Percentiles rank a stretch among this genome's conserved stretches.
Conservation (phyloP, 768 basidiomycete genomes). For the Tulasnella sp. region DNA sequence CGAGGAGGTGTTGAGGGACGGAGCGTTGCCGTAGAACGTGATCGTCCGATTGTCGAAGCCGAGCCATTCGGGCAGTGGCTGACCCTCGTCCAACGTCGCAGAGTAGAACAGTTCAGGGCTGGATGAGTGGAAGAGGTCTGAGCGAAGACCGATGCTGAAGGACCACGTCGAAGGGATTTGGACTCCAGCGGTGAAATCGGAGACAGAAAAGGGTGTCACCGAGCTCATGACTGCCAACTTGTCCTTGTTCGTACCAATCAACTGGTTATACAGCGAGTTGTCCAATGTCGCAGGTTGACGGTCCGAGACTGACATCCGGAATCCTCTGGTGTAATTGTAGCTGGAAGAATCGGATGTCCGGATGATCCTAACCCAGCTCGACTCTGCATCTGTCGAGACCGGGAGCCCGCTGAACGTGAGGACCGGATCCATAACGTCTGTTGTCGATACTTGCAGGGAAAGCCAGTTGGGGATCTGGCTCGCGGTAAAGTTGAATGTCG, state of each 20-base stretch:
- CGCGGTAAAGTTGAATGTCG: not conserved
- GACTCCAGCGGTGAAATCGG: not conserved
- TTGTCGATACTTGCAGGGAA: not conserved
- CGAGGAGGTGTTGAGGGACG: not conserved
- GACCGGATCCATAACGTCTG: not conserved
- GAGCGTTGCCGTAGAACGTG: constrained; percentile 18
- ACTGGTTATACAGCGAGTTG: not conserved
- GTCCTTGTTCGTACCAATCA: not conserved
- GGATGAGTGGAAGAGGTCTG: not conserved
- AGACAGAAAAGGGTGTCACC: not conserved
- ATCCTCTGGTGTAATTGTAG: not conserved
- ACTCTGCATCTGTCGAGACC: not conserved
- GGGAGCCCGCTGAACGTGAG: constrained; percentile 6
- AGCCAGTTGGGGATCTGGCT: not conserved
- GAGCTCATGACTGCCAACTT: not conserved
- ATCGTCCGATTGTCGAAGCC: constrained; percentile 13
- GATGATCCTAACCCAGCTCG: constrained; percentile 10
- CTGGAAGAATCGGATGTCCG: not conserved
- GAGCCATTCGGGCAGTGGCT: constrained; percentile 13
- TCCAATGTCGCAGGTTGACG: not conserved
- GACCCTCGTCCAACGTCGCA: constrained; percentile 11
- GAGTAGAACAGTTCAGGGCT: constrained; percentile 4
- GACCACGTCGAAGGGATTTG: constrained; percentile 15
- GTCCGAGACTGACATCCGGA: not conserved
- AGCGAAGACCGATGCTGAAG: constrained; percentile 20